A percentile compares a stretch with the other conserved stretches of the same genome.
Conservation (phyloP, 495 filamentous ascomycete species). For the Antarctomyces pellizariae region DNA sequence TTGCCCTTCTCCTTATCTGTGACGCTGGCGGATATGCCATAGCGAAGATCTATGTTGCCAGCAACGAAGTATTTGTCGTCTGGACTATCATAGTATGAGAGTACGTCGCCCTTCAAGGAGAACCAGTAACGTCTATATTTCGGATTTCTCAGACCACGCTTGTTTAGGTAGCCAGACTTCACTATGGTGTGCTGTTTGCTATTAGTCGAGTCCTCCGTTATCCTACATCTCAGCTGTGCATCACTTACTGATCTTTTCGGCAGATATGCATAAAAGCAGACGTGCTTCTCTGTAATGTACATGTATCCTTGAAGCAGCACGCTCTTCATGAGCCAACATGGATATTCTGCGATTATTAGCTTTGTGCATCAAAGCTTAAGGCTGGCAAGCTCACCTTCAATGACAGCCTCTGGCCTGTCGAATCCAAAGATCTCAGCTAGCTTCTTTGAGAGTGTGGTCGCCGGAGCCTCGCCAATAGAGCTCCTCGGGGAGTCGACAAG, state of each 20-base stretch:
- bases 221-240: constrained; percentile 1
- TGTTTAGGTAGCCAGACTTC: constrained; percentile 76
- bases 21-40: constrained; percentile 67
- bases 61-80: constrained; percentile 78
- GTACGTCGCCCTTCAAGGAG: constrained; percentile 75
- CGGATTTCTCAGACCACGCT: constrained; percentile 74
- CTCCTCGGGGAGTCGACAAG: constrained; percentile 13
- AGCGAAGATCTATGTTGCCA: constrained; percentile 79
- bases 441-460: constrained; percentile 34
- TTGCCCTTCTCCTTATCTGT: constrained; percentile 43
- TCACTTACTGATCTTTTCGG: constrained; percentile 60
- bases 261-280: constrained; percentile 93
- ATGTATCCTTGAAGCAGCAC: constrained; percentile 86
- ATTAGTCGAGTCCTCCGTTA: constrained; percentile 10
- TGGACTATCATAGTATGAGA: constrained; percentile 77
- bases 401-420: constrained; percentile 58
- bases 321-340: constrained; percentile 82
- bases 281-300: constrained; percentile 84
- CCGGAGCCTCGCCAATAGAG: constrained; percentile 16
- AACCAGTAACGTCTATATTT: constrained; percentile 94
- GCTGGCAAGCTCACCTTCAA: constrained; percentile 29
- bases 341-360: constrained; percentile 41
- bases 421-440: constrained; percentile 83
- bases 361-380: not conserved
- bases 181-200: constrained; percentile 36